Evolutionary conservation across 2,329 filamentous ascomycete species (phyloP), one percentile per base, ranked within the genome.

Genomic region (Microdochium paspali): DNA sequence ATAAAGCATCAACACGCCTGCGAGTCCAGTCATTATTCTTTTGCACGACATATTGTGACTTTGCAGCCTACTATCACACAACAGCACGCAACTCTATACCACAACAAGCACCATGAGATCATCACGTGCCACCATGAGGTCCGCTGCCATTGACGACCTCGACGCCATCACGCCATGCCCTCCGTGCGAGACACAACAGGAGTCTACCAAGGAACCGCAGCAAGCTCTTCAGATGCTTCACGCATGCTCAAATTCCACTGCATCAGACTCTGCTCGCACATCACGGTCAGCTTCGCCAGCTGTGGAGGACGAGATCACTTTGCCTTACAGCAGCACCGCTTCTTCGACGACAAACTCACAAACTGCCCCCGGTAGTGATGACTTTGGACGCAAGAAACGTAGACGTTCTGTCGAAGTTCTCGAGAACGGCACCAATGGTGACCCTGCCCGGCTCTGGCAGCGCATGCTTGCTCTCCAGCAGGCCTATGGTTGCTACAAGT

Each of bases 381-480:
- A 49, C 15, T 24, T 24, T n/a, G 12, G 24, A 10, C 20, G 21
- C 24, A 44, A 49, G 26, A 23, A 28, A 24, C 44, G 50, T 26
- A 42, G 56, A n/a, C 55, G 58, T 18, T 63, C 61, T 9, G 48
- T 64, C 24, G 56, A 56, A 47, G 58, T 56, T 2, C 45, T 64
- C 28, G 61, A 64, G 47, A 58, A 61, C 31, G 63, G 65, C 12
- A 67, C 61, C 44, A 54, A 56, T 23, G 64, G 68, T 25, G 68
- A 71, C 49, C 69, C 65, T 3, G 59, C 63, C 20, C 64, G 67
- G 30, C 56, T 75, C 3, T 75, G 72, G 72, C 57, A 61, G 44
- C 71, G 71, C 52, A 75, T 75, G 72, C 62, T 75, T 2, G 65
- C 69, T 44, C 61, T 75, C 9, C 72, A 75, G 56, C 60, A 63